Percentiles rank a stretch among this genome's conserved stretches.
These are phyloP conservation scores for Lathyrus oleraceus DNA, from an alignment of 306 rosid genomes.

Conservation along the genomic window DNA sequence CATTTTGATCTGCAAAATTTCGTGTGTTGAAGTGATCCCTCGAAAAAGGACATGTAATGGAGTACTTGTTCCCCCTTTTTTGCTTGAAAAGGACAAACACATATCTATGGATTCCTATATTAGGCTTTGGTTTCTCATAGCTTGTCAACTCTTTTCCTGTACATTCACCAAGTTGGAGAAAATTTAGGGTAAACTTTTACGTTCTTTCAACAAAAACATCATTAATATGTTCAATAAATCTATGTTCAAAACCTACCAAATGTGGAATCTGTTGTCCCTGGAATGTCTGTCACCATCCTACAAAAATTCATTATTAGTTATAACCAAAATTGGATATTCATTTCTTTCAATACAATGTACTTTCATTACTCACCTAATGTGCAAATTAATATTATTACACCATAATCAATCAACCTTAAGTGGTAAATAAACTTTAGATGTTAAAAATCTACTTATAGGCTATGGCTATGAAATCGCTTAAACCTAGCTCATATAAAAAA, in stretches of 20 bases:
- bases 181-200: neutral
- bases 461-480: too few species aligned
- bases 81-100: slow-evolving; percentile 85
- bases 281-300: slow-evolving; percentile 96
- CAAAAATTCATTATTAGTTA: slow-evolving; percentile 11
- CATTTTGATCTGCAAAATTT: slow-evolving; percentile 56
- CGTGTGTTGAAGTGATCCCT: slow-evolving; percentile 76
- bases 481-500: too few species aligned
- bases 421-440: too few species aligned
- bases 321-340: neutral
- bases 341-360: neutral
- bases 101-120: slow-evolving; percentile 88
- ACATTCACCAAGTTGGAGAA: neutral
- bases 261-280: slow-evolving; percentile 90
- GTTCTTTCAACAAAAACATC: neutral
- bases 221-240: neutral
- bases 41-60: slow-evolving; percentile 46
- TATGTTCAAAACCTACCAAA: slow-evolving; percentile 58
- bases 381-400: neutral
- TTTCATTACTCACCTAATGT: too few species aligned
- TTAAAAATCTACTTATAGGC: too few species aligned
- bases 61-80: slow-evolving; percentile 46
- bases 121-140: slow-evolving; percentile 80
- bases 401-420: neutral
- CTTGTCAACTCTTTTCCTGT: slow-evolving; percentile 70